Percentiles rank a stretch among this genome's conserved stretches.
Evolutionary conservation across 2,329 filamentous ascomycete genomes (phyloP).

Genomic region (Nannizziopsis barbatae): DNA sequence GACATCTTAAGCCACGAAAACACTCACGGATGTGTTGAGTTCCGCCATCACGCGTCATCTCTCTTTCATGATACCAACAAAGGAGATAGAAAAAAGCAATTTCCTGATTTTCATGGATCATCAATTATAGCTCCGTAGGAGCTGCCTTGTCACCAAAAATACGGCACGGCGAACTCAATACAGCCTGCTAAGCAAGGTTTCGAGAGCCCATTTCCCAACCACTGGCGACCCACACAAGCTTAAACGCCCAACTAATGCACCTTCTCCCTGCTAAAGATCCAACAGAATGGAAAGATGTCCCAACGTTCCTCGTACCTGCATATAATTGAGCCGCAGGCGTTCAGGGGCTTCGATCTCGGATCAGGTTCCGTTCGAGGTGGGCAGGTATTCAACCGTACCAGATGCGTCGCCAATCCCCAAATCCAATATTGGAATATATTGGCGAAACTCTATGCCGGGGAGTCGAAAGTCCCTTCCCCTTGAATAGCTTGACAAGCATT

Average conservation of each 20-base stretch:
- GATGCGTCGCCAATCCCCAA: neutral
- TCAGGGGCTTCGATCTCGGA: too few relatives aligned
- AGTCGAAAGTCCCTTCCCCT: constrained; percentile 16
- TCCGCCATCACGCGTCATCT: too few relatives aligned
- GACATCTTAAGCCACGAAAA: too few relatives aligned
- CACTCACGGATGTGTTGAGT: too few relatives aligned
- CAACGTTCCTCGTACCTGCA: neutral
- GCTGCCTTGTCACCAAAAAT: neutral
- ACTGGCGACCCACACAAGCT: constrained; percentile 6
- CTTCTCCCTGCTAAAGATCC: neutral
- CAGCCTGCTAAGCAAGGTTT: too few relatives aligned
- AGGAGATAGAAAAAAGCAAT: too few relatives aligned
- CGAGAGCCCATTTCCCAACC: neutral
- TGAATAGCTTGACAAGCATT: constrained; percentile 19
- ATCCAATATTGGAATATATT: neutral
- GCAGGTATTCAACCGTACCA: neutral
- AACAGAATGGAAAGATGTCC: neutral
- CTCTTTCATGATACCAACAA: too few relatives aligned
- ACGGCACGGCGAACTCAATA: too few relatives aligned
- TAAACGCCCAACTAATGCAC: constrained; percentile 1
- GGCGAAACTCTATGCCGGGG: neutral
- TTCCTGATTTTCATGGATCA: too few relatives aligned
- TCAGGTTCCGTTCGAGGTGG: neutral
- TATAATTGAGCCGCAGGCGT: too few relatives aligned
- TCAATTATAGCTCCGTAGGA: too few relatives aligned